Evolutionary conservation across 2,329 filamentous ascomycete genomes (phyloP).

Genomic region (Coniochaeta sp.): DNA sequence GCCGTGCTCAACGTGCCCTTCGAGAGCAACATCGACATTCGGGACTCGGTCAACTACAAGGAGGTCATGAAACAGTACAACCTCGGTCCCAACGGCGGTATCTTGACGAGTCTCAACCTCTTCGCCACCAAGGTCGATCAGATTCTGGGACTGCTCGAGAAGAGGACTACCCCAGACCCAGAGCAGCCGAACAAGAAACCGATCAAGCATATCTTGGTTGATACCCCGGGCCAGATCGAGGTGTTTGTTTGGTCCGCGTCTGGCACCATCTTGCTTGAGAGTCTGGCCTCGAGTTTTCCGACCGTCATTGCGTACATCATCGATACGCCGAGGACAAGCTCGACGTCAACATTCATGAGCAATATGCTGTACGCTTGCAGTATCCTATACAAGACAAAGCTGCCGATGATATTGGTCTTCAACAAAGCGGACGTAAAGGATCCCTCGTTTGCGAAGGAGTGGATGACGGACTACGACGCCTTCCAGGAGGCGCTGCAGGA

Average conservation of each 20-base stretch:
- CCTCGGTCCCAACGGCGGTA: constrained; percentile 92
- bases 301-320: constrained; percentile 97
- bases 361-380: constrained; percentile 99
- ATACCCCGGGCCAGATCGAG: constrained; percentile 96
- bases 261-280: constrained; percentile 88
- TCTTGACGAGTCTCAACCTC: constrained; percentile 89
- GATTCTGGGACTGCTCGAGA: constrained; percentile 82
- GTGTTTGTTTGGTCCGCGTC: constrained; percentile 98
- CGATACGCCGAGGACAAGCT: constrained; percentile 87
- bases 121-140: constrained; percentile 99
- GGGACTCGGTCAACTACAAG: constrained; percentile 98
- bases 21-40: constrained; percentile 96
- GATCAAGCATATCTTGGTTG: constrained; percentile 80
- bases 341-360: constrained; percentile 97
- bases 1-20: constrained; percentile 91
- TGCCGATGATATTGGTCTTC: constrained; percentile 98
- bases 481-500: constrained; percentile 80
- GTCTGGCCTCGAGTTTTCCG: constrained; percentile 86
- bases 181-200: constrained; percentile 52
- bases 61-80: constrained; percentile 99
- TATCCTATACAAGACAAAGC: constrained; percentile 96
- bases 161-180: constrained; percentile 63
- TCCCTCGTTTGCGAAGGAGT: constrained; percentile 86
- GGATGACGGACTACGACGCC: constrained; percentile 98
- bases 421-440: constrained; percentile 98